A percentile compares a stretch with the other conserved stretches of the same genome.
These are phyloP conservation scores for Pestalotiopsis sp. DNA, from an alignment of 2,329 filamentous ascomycete species.

Conservation along the genomic window DNA sequence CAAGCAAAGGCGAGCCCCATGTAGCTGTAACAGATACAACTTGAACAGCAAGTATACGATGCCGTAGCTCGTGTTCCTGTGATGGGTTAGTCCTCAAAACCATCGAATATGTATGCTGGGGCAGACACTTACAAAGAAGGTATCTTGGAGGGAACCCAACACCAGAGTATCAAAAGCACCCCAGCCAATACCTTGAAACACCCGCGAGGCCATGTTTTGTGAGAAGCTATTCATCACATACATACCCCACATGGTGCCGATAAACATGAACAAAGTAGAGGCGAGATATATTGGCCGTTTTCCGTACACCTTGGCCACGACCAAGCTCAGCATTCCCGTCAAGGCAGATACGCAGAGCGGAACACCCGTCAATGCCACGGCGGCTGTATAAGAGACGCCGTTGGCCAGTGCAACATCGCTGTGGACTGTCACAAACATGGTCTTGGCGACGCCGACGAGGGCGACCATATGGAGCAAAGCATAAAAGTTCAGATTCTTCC, in stretches of 20 bases:
- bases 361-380: slow-evolving; percentile 53
- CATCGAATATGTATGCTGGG: background rate
- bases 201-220: slow-evolving; percentile 52
- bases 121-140: slow-evolving; percentile 52
- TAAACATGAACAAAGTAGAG: slow-evolving; percentile 47
- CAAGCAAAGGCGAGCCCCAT: slow-evolving; percentile 57
- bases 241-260: slow-evolving; percentile 54
- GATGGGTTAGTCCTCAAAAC: slow-evolving; percentile 22
- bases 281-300: slow-evolving; percentile 56
- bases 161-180: slow-evolving; percentile 59
- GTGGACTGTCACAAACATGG: slow-evolving; percentile 52
- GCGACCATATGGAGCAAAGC: slow-evolving; percentile 50
- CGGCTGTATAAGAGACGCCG: slow-evolving; percentile 47
- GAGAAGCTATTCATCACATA: slow-evolving; percentile 41
- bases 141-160: slow-evolving; percentile 56
- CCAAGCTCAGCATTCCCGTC: slow-evolving; percentile 44
- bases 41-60: slow-evolving; percentile 48
- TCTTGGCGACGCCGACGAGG: slow-evolving; percentile 55
- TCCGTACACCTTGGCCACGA: slow-evolving; percentile 49
- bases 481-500: slow-evolving; percentile 52
- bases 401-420: slow-evolving; percentile 44
- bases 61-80: slow-evolving; percentile 55
- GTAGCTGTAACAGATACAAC: slow-evolving; percentile 47
- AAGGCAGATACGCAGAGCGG: slow-evolving; percentile 54
- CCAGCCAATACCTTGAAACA: slow-evolving; percentile 62